Evolutionary conservation across 441 rosid genomes (phyloP).

Genomic region (Erysimum cheiri): DNA sequence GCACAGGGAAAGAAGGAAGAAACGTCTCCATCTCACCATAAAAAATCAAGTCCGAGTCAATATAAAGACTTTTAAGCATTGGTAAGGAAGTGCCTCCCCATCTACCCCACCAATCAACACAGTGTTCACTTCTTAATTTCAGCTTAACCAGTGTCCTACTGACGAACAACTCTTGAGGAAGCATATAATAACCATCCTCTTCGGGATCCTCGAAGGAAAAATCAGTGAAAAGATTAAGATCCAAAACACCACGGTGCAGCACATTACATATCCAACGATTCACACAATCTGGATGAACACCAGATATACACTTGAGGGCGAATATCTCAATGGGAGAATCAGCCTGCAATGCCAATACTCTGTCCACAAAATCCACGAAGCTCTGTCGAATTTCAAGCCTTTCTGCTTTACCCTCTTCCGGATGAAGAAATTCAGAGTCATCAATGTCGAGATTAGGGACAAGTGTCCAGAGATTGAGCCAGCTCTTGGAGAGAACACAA

Average conservation of each 20-base stretch:
- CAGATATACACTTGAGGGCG: not conserved
- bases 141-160: not conserved
- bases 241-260: not conserved
- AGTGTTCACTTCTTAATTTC: not conserved
- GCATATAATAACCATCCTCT: not conserved
- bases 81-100: not conserved
- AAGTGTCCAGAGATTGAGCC: not conserved
- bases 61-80: not conserved
- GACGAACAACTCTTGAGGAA: not conserved
- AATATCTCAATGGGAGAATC: not conserved
- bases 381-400: not conserved
- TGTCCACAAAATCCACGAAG: not conserved
- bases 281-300: not conserved
- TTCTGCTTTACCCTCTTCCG: not conserved
- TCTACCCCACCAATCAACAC: not conserved
- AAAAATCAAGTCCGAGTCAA: not conserved
- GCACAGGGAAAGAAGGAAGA: constrained; percentile 5
- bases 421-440: constrained; percentile 15
- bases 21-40: not conserved
- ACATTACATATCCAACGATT: not conserved
- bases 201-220: not conserved
- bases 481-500: not conserved
- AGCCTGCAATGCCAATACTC: not conserved
- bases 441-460: constrained; percentile 8
- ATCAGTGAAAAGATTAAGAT: not conserved